phyloP scores from a whole-genome alignment of 192 early-diverging fungal genomes.

The Backusella westeae region DNA sequence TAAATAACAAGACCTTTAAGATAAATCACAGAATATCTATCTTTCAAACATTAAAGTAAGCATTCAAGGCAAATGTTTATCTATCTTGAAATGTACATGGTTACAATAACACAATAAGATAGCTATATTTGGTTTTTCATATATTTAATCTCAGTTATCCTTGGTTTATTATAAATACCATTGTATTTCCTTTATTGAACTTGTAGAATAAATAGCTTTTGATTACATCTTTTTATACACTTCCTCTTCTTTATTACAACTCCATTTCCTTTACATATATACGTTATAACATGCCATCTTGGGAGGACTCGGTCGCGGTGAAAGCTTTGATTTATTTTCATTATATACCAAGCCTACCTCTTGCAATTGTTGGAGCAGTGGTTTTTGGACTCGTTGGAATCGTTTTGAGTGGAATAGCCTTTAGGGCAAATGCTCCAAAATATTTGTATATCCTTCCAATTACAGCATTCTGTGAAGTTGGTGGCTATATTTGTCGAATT shows the following conservation, averaged over 20 bases:
- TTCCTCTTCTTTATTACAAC: neutral
- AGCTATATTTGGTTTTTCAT: neutral
- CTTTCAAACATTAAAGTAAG: neutral
- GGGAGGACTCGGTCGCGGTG: neutral
- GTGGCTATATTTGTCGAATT: neutral
- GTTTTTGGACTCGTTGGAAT: neutral
- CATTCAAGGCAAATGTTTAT: neutral
- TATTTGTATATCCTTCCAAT: slow-evolving; percentile 8
- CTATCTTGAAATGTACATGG: neutral
- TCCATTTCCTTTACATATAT: neutral
- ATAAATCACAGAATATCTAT: neutral
- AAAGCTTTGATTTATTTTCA: neutral
- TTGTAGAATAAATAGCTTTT: neutral
- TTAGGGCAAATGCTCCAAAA: neutral
- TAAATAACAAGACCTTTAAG: neutral
- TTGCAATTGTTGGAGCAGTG: neutral
- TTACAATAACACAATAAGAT: neutral
- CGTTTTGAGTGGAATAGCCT: neutral
- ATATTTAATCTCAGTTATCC: neutral
- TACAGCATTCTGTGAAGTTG: neutral
- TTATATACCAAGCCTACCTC: slow-evolving; percentile 3
- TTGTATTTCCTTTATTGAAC: neutral
- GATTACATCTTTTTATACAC: neutral
- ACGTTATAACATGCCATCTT: neutral
- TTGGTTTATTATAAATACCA: neutral